These are phyloP conservation scores for Strombidium stylifer DNA, from an alignment of 73 alveolate genomes.

Conservation along the genomic window DNA sequence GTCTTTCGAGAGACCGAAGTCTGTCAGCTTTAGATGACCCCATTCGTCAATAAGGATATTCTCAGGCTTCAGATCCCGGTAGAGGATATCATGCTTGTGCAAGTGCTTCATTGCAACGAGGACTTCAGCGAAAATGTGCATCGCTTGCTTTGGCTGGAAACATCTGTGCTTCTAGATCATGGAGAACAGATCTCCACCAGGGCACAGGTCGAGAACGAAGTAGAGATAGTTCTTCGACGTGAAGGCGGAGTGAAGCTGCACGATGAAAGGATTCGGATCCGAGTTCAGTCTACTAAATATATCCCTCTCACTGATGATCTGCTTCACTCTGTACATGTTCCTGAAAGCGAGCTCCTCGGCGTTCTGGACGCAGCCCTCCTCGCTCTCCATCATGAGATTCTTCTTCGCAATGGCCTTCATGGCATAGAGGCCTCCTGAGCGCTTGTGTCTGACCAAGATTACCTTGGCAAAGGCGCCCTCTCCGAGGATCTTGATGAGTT, in stretches of 20 bases:
- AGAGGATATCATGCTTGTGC: constrained; percentile 57
- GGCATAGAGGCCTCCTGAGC: constrained; percentile 51
- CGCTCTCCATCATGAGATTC: constrained; percentile 10
- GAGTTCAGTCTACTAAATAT: constrained; percentile 14
- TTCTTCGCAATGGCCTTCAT: constrained; percentile 47
- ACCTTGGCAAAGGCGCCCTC: constrained; percentile 51
- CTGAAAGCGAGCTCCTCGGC: too few relatives aligned
- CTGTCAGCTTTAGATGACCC: constrained; percentile 68
- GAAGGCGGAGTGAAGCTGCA: constrained; percentile 50
- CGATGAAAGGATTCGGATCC: constrained; percentile 58
- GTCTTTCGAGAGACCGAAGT: constrained; percentile 58
- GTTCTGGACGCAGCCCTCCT: too few relatives aligned
- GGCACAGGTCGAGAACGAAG: constrained; percentile 73
- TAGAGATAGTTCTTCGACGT: constrained; percentile 61
- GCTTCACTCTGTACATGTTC: constrained; percentile 7
- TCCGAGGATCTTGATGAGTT: constrained; percentile 46
- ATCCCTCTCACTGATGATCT: constrained; percentile 35
- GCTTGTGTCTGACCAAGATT: constrained; percentile 37
- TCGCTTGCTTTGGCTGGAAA: constrained; percentile 69
- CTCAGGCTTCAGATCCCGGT: constrained; percentile 75
- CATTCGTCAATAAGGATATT: constrained; percentile 45
- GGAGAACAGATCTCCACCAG: constrained; percentile 82
- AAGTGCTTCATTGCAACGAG: constrained; percentile 62
- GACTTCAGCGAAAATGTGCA: constrained; percentile 62
- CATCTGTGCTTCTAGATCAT: constrained; percentile 55